These are phyloP conservation scores for Apium graveolens DNA, from an alignment of 129 eudicot species.

Conservation along the genomic window DNA sequence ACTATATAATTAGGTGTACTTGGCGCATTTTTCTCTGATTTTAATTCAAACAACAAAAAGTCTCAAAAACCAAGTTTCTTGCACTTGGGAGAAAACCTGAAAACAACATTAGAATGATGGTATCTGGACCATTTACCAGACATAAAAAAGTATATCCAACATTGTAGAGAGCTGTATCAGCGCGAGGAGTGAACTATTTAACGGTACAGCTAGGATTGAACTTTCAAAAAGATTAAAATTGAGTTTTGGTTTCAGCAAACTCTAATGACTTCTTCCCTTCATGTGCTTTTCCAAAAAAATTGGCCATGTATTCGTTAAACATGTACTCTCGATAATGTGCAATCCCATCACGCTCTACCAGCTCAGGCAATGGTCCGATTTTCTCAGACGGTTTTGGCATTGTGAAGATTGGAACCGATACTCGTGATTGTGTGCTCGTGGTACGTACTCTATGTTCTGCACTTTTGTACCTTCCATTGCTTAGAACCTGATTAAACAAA, in stretches of 20 bases:
- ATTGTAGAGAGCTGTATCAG: too few relatives aligned
- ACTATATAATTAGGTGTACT: too few relatives aligned
- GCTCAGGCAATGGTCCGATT: background rate
- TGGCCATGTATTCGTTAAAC: conserved; percentile 8
- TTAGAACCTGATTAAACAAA: conserved; percentile 22
- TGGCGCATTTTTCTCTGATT: too few relatives aligned
- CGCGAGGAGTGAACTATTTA: too few relatives aligned
- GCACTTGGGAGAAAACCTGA: too few relatives aligned
- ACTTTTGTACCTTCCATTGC: conserved; percentile 50
- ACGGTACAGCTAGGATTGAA: too few relatives aligned
- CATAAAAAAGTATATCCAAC: too few relatives aligned
- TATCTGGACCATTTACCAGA: too few relatives aligned
- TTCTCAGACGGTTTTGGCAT: conserved; percentile 24
- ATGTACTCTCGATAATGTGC: conserved; percentile 24
- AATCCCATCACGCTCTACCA: background rate
- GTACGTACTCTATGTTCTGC: conserved; percentile 40
- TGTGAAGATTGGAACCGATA: conserved; percentile 33
- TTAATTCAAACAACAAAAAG: too few relatives aligned
- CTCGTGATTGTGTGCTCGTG: conserved; percentile 30
- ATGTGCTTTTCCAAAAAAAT: conserved; percentile 27
- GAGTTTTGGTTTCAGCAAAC: conserved; percentile 9
- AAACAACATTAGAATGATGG: too few relatives aligned
- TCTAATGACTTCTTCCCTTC: conserved; percentile 37
- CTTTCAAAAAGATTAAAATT: background rate
- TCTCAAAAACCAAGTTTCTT: too few relatives aligned